Base-by-base conservation (phyloP, 129 eudicot species). In the Gnaphalium uliginosum region DNA sequence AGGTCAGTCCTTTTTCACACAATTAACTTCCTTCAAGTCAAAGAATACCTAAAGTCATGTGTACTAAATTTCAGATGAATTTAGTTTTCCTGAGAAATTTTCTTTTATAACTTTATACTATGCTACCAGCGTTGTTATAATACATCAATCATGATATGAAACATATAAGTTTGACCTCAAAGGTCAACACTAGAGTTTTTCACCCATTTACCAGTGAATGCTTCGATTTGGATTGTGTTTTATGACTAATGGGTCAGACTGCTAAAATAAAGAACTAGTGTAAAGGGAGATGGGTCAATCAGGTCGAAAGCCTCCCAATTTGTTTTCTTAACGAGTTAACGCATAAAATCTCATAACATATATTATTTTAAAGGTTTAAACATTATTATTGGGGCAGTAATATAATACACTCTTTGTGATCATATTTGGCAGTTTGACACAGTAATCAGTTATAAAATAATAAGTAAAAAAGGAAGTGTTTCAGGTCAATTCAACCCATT, bases 1-100 rank as follows among this genome's bases (percentile, higher is more conserved):
- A 86, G 98, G 98, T 90, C 51, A 53, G 78, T 79, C 41, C 56
- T 46, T 30, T 46, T 58, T 68, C n/a, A 25, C 46, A 13, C 30
- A 67, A 2, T 53, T 17, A 3, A 56, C 61, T 53, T 53, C 9
- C 24, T 33, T 62, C 5, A 24, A 64, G 35, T 64, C 30, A 65
- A 75, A 64, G 43, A 48, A 25, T 46, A 50, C 33, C 53, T 66
- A 24, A 35, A 29, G 61, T 27, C 23, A 18, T 21, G 35, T 37
- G 39, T 75, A 66, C 72, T 64, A 50, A 30, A 27, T 62, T 62
- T 64, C 63, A 75, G 32, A 70, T 32, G 2, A 17, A 30, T 63
- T 53, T 14, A 30, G 2, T 21, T 53, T 23, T 56, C 59, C 3
- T 21, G 57, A 24, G 4, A 56, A 23, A 11, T 67, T 46, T 0